Evolutionary conservation across 331 rosid species (phyloP), one percentile per base, ranked within the genome.

Genomic region (Quercus tomentella): DNA sequence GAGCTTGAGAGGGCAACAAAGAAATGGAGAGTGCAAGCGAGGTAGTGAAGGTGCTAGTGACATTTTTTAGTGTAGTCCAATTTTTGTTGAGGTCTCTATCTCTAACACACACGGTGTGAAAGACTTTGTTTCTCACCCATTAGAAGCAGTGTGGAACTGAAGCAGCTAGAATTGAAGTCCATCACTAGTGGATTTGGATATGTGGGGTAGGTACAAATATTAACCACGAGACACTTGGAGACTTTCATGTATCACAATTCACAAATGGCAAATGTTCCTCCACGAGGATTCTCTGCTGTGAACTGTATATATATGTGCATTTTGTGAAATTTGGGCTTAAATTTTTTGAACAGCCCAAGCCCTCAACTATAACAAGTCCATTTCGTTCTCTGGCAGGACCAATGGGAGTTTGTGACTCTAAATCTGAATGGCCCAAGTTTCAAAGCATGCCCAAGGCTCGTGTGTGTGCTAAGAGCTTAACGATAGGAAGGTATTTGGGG

Each of bases 21-120:
- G 90, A 78, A 96, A 93, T 1, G 99, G 84, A 51, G 97, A 90
- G 75, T 77, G 92, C 0, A 91, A 83, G 23, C 80, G 90, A 79
- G 86, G 85, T 11, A 89, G 77, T 54, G 92, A 79, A 57, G 89
- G 84, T 76, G 94, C 83, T 49, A 74, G 1, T 77, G 91, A 76
- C 99, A 95, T 95, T 75, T 88, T 88, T 79, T 60, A 26, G 70
- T 43, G 65, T 56, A 21, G 20, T 7, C 82, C 28, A 41, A 74
- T 71, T 75, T 52, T n/a, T 76, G 35, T 54, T 41, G 70, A 25
- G 70, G 43, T 28, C 41, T 26, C 70, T 18, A 63, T 21, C 22
- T 14, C 1, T 5, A 31, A 63, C 41, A 17, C 70, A 6, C 4
- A 63, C 0, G 41, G 30, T 15, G 20, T 25, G 69, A 62, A 62